A percentile compares a stretch with the other conserved stretches of the same genome.
phyloP scores from a whole-genome alignment of 1,139 yeast species.

The Pichia sp. region DNA sequence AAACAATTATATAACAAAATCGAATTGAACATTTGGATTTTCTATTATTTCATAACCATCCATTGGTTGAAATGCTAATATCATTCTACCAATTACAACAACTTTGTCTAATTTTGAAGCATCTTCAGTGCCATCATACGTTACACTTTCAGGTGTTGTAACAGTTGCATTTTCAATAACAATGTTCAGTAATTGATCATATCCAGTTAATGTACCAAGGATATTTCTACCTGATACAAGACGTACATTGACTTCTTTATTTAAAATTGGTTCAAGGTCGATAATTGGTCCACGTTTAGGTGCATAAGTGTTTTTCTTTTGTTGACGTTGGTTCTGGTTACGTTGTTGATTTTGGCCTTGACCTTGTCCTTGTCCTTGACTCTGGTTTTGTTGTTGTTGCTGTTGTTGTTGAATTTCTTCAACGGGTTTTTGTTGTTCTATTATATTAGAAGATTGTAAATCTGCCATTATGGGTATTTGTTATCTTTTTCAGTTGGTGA shows the following conservation, averaged over 20 bases:
- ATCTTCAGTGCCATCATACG: constrained; percentile 54
- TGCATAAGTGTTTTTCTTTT: constrained; percentile 17
- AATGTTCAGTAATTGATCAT: constrained; percentile 87
- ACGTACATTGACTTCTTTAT: constrained; percentile 66
- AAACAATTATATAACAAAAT: constrained; percentile 10
- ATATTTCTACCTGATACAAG: constrained; percentile 84
- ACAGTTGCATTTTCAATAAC: constrained; percentile 84
- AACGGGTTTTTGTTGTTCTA: background rate
- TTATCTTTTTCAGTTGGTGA: too few relatives aligned
- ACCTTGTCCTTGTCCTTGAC: background rate
- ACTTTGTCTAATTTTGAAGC: constrained; percentile 32
- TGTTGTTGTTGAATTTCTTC: background rate
- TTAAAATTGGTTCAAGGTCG: constrained; percentile 73
- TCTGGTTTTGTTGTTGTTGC: background rate
- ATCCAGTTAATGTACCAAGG: constrained; percentile 76
- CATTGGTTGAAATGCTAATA: constrained; percentile 75
- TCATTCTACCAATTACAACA: constrained; percentile 79
- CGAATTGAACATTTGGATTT: constrained; percentile 8
- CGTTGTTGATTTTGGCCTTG: constrained; percentile 3
- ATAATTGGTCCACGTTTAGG: constrained; percentile 63
- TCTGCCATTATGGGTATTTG: background rate
- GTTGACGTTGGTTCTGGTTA: constrained; percentile 11
- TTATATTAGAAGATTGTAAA: background rate
- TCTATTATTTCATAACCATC: constrained; percentile 77
- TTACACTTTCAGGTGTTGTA: constrained; percentile 25